phyloP scores from a whole-genome alignment of 331 rosid genomes.

The Malus hybrid region DNA sequence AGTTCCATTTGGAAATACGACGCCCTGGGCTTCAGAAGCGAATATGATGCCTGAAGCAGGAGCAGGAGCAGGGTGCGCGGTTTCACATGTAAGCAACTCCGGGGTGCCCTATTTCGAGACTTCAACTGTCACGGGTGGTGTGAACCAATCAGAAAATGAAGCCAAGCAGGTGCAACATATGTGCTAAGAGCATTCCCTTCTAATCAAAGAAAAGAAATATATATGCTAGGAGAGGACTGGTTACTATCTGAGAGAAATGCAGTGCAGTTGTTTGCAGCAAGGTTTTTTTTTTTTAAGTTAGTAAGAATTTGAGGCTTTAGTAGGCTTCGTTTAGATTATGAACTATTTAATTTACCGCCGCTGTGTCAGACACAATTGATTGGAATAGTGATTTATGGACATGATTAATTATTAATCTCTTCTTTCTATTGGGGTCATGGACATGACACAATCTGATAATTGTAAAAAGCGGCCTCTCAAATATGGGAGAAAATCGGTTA shows the following conservation, averaged over 20 bases:
- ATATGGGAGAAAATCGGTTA: no score
- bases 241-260: background rate
- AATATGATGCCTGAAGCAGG: constrained; percentile 6
- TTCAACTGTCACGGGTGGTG: constrained; percentile 9
- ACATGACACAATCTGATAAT: no score
- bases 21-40: constrained; percentile 7
- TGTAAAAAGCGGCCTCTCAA: no score
- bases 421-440: background rate
- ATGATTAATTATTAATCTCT: background rate
- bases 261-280: background rate
- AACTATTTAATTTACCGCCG: background rate
- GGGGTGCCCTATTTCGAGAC: constrained; percentile 9
- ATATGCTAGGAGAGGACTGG: background rate
- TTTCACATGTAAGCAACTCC: constrained; percentile 9
- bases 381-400: background rate
- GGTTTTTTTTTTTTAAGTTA: background rate
- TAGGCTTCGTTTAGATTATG: background rate
- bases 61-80: constrained; percentile 13
- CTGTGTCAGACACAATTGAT: no score
- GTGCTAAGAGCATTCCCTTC: background rate
- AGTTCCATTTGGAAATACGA: constrained; percentile 11
- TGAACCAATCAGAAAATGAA: constrained; percentile 12
- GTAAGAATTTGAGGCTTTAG: background rate
- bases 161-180: constrained; percentile 8
- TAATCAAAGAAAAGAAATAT: background rate